Conservation (phyloP, 352 stramenopile genomes). For the Pythium aquatile region DNA sequence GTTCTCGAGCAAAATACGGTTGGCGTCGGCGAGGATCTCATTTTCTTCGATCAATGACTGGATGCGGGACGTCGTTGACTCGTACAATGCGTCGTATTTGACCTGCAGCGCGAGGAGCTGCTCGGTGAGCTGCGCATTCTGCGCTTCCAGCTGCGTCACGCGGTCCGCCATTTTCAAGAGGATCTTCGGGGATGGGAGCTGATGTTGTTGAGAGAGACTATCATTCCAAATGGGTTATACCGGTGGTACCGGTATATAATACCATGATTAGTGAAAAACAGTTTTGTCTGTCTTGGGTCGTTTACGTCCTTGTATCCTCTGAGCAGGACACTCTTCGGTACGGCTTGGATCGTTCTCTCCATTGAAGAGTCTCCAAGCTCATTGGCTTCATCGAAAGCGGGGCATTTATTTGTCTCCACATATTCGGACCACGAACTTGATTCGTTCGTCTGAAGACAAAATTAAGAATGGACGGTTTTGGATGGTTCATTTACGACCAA, state of each 20-base stretch:
- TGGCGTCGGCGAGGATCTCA: conserved; percentile 71
- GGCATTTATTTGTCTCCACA: no score
- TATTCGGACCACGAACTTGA: no score
- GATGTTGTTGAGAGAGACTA: background rate
- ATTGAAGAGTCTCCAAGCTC: no score
- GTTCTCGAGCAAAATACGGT: conserved; percentile 63
- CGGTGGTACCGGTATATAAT: no score
- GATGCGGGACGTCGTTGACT: conserved; percentile 38
- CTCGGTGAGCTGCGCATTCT: conserved; percentile 49
- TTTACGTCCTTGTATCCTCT: no score
- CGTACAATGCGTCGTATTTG: conserved; percentile 47
- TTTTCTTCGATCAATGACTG: conserved; percentile 68
- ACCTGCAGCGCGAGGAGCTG: conserved; percentile 47
- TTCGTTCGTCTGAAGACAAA: no score
- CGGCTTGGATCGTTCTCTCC: no score
- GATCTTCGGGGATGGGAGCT: background rate
- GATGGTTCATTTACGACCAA: background rate
- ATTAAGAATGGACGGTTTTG: no score
- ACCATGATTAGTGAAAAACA: no score
- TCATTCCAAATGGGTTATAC: background rate
- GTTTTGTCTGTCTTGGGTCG: no score
- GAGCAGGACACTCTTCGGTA: no score
- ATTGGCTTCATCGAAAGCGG: no score
- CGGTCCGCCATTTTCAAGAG: conserved; percentile 3
- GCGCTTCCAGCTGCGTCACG: conserved; percentile 25